Evolutionary conservation across 352 stramenopile genomes (phyloP), one percentile per base, ranked within the genome.

Genomic region (Blastocystis sp.): DNA sequence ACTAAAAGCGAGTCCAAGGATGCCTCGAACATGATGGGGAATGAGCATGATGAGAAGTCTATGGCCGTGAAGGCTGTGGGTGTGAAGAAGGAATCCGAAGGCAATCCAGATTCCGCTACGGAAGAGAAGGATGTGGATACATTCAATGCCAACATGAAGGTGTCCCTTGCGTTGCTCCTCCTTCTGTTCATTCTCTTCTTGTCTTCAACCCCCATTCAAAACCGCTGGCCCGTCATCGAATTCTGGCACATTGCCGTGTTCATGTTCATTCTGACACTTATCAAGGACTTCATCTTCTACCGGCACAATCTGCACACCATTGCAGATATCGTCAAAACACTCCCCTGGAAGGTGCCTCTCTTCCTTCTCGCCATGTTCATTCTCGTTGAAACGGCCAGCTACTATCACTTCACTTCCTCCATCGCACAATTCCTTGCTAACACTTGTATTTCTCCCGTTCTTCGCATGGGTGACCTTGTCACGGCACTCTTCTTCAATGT

Each of bases 321-420:
- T 28, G 60, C 59, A 23, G 23, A 19, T 14, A 87, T 87, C 48
- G 23, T 45, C 48, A 78, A 62, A 11, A 40, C 62, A 1, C 28
- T 87, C 2, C 77, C 77, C 9, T 87, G 77, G 77, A 87, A 87
- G 53, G 77, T 87, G 4, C 77, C 77, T 5, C 77, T 87, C 17
- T 87, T 87, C 62, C 65, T 87, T 14, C n/a, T 87, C 23, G 61
- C 77, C 23, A 87, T 87, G 77, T 87, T 87, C 62, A 87, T 87
- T 64, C 65, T 87, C 7, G 77, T 87, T 4, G 77, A 87, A 21
- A 60, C 34, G 14, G 77, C 62, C 5, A 62, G 38, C 21, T 87
- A 87, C 43, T 87, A 77, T 38, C 43, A 77, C 19, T 76, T 87
- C 48, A 87, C 65, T 0, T 40, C 41, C 19, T 14, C 48, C 34